phyloP scores from a whole-genome alignment of 371 early-diverging fungal genomes.

The Mucor sp. region DNA sequence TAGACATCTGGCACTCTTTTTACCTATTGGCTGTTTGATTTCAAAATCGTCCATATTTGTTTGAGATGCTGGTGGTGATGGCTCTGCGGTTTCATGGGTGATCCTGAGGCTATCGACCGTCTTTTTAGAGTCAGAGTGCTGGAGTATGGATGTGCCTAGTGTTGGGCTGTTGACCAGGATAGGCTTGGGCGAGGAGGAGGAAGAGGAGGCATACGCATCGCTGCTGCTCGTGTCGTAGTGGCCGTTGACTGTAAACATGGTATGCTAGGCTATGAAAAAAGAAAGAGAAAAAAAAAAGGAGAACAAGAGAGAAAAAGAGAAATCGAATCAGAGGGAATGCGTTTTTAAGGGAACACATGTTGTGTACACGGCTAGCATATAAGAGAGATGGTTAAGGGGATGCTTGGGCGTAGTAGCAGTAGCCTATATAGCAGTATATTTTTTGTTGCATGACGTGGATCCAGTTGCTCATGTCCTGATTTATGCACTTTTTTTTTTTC shows the following conservation, averaged over 20 bases:
- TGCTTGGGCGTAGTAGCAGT: neutral
- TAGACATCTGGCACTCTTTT: neutral
- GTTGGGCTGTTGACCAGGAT: slow-evolving; percentile 20
- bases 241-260: slow-evolving; percentile 6
- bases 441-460: neutral
- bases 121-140: slow-evolving; percentile 2
- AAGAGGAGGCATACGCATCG: neutral
- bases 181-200: slow-evolving; percentile 13
- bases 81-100: neutral
- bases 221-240: neutral
- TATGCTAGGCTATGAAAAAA: neutral
- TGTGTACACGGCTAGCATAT: neutral
- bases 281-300: neutral
- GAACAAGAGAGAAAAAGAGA: neutral
- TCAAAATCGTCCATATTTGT: slow-evolving; percentile 36
- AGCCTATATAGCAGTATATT: neutral
- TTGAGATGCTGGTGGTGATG: neutral
- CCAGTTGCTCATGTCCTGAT: neutral
- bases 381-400: neutral
- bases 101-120: slow-evolving; percentile 8
- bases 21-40: slow-evolving; percentile 34
- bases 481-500: too few species aligned
- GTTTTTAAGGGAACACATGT: slow-evolving; percentile 1
- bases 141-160: neutral
- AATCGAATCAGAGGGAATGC: neutral